Conservation (phyloP, 371 early-diverging fungal species). For the Mortierella sp. region DNA sequence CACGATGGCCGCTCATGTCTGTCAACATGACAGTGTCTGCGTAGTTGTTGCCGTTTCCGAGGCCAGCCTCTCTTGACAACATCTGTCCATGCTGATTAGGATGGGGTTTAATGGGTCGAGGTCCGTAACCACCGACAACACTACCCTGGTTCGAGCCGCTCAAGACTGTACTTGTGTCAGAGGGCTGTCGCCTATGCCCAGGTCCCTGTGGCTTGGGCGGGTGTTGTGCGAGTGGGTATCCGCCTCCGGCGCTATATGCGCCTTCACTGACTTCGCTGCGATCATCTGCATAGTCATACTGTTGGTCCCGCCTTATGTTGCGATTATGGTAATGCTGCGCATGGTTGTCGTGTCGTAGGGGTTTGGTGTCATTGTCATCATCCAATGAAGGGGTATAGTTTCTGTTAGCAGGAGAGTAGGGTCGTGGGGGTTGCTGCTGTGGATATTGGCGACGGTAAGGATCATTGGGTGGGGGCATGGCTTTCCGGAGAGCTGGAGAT, state of each 20-base stretch:
- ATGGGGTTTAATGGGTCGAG: conserved; percentile 25
- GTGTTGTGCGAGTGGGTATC: conserved; percentile 21
- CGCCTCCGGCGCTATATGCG: conserved; percentile 39
- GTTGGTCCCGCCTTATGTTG: conserved; percentile 38
- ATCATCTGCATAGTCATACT: conserved; percentile 52
- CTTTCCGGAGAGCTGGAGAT: conserved; percentile 48
- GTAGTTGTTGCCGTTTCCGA: conserved; percentile 37
- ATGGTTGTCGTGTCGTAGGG: conserved; percentile 53
- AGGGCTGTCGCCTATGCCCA: conserved; percentile 43
- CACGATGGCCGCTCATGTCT: conserved; percentile 45
- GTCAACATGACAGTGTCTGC: conserved; percentile 53
- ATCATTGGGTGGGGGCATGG: conserved; percentile 35
- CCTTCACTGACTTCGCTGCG: conserved; percentile 51
- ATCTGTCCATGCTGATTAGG: conserved; percentile 33
- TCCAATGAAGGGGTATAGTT: conserved; percentile 52
- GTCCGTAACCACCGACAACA: conserved; percentile 46
- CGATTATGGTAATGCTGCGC: conserved; percentile 53
- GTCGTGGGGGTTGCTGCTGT: conserved; percentile 39
- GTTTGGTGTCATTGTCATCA: conserved; percentile 44
- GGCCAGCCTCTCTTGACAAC: conserved; percentile 31
- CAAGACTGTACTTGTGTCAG: conserved; percentile 51
- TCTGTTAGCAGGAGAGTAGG: conserved; percentile 51
- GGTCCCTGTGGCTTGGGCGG: conserved; percentile 25
- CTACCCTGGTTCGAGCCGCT: conserved; percentile 57
- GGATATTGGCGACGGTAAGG: conserved; percentile 51